Conservation (phyloP, 129 eudicot species). For the Glebionis coronaria region DNA sequence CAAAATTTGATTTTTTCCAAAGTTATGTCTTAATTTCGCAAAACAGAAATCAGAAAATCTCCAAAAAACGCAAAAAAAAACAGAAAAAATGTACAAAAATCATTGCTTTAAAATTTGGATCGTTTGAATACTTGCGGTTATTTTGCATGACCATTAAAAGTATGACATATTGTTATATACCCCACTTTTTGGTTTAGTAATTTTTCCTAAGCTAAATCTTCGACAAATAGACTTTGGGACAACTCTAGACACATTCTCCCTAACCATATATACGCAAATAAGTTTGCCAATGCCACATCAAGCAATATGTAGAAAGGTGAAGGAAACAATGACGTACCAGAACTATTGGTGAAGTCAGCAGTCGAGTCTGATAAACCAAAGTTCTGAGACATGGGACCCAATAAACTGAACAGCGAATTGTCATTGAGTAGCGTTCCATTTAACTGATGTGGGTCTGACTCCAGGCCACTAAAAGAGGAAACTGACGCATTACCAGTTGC, state of each 20-base stretch:
- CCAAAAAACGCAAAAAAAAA: no score
- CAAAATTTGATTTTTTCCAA: no score
- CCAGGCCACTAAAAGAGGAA: slow-evolving; percentile 62
- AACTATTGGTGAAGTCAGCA: slow-evolving; percentile 49
- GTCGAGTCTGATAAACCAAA: slow-evolving; percentile 56
- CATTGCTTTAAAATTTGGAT: no score
- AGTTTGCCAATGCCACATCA: neutral
- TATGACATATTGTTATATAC: no score
- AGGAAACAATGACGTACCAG: slow-evolving; percentile 42
- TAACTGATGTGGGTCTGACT: slow-evolving; percentile 59
- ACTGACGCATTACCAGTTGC: slow-evolving; percentile 55
- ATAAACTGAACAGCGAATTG: slow-evolving; percentile 45
- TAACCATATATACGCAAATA: no score
- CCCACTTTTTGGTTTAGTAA: no score
- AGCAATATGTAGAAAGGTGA: slow-evolving; percentile 19
- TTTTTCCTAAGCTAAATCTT: neutral
- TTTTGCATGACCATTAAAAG: no score
- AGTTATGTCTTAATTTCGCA: no score
- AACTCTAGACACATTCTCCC: neutral
- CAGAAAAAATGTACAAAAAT: no score
- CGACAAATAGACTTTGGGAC: neutral
- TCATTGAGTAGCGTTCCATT: slow-evolving; percentile 60
- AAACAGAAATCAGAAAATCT: no score
- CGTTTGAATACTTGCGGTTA: no score
- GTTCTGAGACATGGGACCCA: slow-evolving; percentile 54